A percentile compares a stretch with the other conserved stretches of the same genome.
Conservation (phyloP, 495 filamentous ascomycete species). For the Evansstolkia leycettana region DNA sequence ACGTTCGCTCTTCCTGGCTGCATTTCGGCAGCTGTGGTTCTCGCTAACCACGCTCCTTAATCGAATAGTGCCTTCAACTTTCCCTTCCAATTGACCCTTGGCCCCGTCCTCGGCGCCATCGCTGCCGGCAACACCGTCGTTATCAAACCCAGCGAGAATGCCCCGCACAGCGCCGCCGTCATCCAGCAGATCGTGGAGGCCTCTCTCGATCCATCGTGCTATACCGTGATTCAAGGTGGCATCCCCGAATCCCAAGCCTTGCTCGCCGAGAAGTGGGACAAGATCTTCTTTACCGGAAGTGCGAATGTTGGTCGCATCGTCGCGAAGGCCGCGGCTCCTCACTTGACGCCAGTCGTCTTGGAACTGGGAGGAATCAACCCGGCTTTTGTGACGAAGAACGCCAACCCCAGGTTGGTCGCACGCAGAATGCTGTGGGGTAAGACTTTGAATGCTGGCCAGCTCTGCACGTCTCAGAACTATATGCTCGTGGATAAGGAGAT, state of each 20-base stretch:
- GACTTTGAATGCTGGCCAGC: constrained; percentile 69
- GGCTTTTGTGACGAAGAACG: constrained; percentile 72
- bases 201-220: constrained; percentile 65
- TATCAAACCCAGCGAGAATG: constrained; percentile 78
- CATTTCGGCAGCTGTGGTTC: neutral
- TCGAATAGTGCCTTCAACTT: constrained; percentile 67
- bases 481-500: constrained; percentile 66
- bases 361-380: constrained; percentile 91
- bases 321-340: constrained; percentile 82
- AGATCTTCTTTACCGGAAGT: constrained; percentile 92
- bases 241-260: constrained; percentile 70
- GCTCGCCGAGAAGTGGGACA: constrained; percentile 86
- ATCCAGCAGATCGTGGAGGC: constrained; percentile 64
- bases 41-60: neutral
- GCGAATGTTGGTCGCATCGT: constrained; percentile 71
- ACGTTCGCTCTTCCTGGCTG: constrained; percentile 6
- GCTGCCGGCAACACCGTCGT: constrained; percentile 81
- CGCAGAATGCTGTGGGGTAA: constrained; percentile 82
- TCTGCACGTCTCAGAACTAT: constrained; percentile 86
- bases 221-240: constrained; percentile 67
- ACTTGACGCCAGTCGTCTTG: constrained; percentile 75
- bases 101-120: constrained; percentile 80
- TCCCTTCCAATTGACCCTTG: constrained; percentile 67
- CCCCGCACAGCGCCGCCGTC: constrained; percentile 62
- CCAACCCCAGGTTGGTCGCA: constrained; percentile 71